Base-by-base conservation (phyloP, 345 rosid genomes). In the Gossypium rotundifolium region DNA sequence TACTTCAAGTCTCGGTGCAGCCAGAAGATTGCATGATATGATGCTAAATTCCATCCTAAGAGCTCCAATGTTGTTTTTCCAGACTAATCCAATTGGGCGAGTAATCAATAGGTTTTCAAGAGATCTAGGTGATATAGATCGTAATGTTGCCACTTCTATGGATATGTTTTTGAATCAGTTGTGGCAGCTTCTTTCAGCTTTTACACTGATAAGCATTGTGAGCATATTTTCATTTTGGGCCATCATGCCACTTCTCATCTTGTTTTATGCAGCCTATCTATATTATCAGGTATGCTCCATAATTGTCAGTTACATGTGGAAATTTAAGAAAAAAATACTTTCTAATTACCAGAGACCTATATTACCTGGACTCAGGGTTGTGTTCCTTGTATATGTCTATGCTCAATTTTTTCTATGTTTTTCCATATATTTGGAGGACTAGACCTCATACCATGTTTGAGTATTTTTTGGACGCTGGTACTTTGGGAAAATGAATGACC, bases 141-240 rank as follows among this genome's bases (percentile, higher is more conserved):
- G 90, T 55, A 86, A 78, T 81, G 97, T 95, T 65, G 96, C 99
- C 58, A 72, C 66, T 75, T 83, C 75, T 40, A 82, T 91, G 76
- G 87, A 95, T 73, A 88, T 83, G 88, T 90, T 93, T 79, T 83
- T 93, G 72, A 85, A 86, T 65, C 93, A 86, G 79, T 65, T 88
- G 29, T 88, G 91, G 85, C 96, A 91, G 85, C 97, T 95, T 46
- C 91, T 95, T 74, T 92, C 98, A 14, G 93, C 98, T 9, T 93
- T 95, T 82, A 87, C 87, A 18, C 96, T 95, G 65, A 91, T 93
- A 52, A 97, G 98, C 60, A 83, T 84, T 12, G 91, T 95, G 79
- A 95, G 93, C 90, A 87, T 93, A 40, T 85, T 93, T 77, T 95
- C 99, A 52, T 76, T 95, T 77, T 95, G 99, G 97, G 94, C 93